Percentiles rank a stretch among this genome's conserved stretches.
These are phyloP conservation scores for Plasmodium vivax DNA, from an alignment of 169 alveolate species.

Conservation along the genomic window DNA sequence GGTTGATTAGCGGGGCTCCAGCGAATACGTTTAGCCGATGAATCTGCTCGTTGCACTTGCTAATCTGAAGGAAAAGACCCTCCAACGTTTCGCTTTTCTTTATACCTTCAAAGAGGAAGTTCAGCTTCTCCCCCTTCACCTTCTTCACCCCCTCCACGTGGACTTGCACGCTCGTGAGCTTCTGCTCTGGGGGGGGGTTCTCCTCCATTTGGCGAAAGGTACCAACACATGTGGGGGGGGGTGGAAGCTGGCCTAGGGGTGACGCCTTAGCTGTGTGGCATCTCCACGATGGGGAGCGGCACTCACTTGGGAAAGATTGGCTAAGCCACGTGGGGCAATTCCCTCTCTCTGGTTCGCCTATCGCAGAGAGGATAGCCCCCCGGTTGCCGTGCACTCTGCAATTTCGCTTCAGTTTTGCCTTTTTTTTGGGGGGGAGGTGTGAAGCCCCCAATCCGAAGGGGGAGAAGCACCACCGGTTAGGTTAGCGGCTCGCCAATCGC, in stretches of 20 bases:
- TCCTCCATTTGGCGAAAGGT: background rate
- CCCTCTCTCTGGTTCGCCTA: background rate
- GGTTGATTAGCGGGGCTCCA: conserved; percentile 1
- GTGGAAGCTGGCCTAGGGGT: background rate
- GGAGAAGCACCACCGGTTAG: background rate
- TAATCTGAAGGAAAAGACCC: background rate
- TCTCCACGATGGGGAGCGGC: background rate
- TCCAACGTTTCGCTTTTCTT: conserved; percentile 45
- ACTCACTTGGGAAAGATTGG: background rate
- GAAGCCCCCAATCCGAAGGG: background rate
- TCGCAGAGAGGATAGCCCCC: background rate
- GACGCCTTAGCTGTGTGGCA: too few relatives aligned
- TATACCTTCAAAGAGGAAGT: conserved; percentile 33
- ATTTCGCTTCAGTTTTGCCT: background rate
- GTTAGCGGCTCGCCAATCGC: too few relatives aligned
- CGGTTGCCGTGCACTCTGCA: background rate
- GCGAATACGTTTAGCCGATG: conserved; percentile 23
- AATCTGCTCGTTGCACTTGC: conserved; percentile 25
- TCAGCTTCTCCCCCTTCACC: background rate
- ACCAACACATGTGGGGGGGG: background rate
- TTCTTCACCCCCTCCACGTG: conserved; percentile 37
- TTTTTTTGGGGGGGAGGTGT: background rate
- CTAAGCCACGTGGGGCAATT: background rate
- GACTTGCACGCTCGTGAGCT: conserved; percentile 13
- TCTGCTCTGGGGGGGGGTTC: background rate